A percentile compares a stretch with the other conserved stretches of the same genome.
Conservation (phyloP, 2,329 filamentous ascomycete genomes). For the Cytospora piceae region DNA sequence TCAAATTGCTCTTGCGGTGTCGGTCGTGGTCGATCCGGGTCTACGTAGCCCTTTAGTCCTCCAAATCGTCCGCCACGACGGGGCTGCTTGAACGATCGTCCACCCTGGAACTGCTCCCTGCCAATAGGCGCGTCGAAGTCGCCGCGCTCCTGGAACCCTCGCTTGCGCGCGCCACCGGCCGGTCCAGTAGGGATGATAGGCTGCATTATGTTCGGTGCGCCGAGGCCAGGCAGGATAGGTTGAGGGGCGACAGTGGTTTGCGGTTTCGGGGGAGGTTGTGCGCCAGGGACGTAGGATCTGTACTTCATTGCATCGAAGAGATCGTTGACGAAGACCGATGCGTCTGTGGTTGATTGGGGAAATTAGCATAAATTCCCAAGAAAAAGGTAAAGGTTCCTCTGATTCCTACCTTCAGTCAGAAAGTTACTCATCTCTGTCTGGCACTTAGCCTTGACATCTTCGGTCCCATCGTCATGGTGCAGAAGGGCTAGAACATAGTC, state of each 20-base stretch:
- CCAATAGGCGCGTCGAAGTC: constrained; percentile 39
- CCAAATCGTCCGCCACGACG: constrained; percentile 52
- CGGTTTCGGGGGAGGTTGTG: constrained; percentile 45
- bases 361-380: constrained; percentile 5
- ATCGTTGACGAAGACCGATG: constrained; percentile 68
- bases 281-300: constrained; percentile 64
- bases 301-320: constrained; percentile 68
- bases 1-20: constrained; percentile 26
- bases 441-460: constrained; percentile 69
- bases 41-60: constrained; percentile 28
- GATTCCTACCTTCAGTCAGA: constrained; percentile 62
- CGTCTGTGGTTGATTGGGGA: constrained; percentile 46
- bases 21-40: constrained; percentile 36
- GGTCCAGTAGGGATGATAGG: constrained; percentile 29
- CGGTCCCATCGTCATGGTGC: constrained; percentile 67
- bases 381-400: not conserved
- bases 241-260: constrained; percentile 26
- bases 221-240: constrained; percentile 1
- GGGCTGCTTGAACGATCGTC: constrained; percentile 62
- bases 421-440: constrained; percentile 77
- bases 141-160: constrained; percentile 58
- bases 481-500: constrained; percentile 83
- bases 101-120: constrained; percentile 40
- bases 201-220: not conserved
- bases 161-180: constrained; percentile 49